Percentiles rank a stretch among this genome's conserved stretches.
These are phyloP conservation scores for Apostasia ramifera DNA, from an alignment of 106 monocot species.

Conservation along the genomic window DNA sequence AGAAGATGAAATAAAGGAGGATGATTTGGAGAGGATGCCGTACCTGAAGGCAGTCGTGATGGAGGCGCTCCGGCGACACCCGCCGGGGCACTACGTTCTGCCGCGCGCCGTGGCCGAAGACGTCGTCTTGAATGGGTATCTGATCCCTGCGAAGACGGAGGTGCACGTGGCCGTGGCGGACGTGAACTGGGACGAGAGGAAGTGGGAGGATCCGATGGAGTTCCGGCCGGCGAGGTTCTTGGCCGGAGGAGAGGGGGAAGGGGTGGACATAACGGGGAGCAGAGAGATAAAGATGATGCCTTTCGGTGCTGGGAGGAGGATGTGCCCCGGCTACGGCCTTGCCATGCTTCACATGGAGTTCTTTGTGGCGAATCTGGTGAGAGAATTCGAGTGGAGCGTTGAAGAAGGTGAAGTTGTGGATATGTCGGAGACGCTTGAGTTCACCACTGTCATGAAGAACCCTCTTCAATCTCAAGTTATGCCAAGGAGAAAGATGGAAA, in stretches of 20 bases:
- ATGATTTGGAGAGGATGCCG: constrained; percentile 8
- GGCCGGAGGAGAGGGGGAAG: constrained; percentile 2
- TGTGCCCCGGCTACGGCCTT: constrained; percentile 11
- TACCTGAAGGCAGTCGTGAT: constrained; percentile 11
- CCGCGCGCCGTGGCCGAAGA: constrained; percentile 9
- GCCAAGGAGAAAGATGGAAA: too few species aligned
- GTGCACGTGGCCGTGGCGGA: constrained; percentile 10
- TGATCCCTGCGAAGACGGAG: constrained; percentile 1
- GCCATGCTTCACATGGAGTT: constrained; percentile 16
- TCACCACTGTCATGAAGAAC: constrained; percentile 14
- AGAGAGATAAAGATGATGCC: constrained; percentile 22
- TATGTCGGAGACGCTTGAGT: constrained; percentile 10
- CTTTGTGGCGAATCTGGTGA: constrained; percentile 15
- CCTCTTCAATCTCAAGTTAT: constrained; percentile 1
- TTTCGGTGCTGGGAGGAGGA: constrained; percentile 21
- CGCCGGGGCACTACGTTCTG: constrained; percentile 8
- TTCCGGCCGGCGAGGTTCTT: constrained; percentile 21
- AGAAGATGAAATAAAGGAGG: constrained; percentile 1
- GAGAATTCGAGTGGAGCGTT: constrained; percentile 11
- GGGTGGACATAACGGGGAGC: constrained; percentile 17
- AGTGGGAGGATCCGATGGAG: constrained; percentile 15
- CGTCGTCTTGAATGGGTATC: background rate
- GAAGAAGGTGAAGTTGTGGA: constrained; percentile 5
- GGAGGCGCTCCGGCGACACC: constrained; percentile 13
- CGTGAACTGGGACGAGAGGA: constrained; percentile 4